Evolutionary conservation across 805 yeast genomes (phyloP).

Genomic region (Metschnikowia lunata): DNA sequence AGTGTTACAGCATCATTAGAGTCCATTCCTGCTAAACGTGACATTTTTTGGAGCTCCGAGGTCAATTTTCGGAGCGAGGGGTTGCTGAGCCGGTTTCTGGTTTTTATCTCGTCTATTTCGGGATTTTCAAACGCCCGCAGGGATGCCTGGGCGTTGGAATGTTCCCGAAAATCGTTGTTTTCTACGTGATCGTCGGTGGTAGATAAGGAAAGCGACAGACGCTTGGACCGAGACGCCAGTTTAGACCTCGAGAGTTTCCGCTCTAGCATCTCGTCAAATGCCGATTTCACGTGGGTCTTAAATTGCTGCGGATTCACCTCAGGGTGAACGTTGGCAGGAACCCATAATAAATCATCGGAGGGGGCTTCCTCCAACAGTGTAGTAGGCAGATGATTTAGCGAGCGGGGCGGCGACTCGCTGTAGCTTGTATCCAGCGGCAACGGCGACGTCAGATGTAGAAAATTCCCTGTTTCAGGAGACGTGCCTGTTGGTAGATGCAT

Average conservation of each 20-base stretch:
- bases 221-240: conserved; percentile 14
- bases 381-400: neutral
- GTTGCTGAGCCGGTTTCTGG: conserved; percentile 28
- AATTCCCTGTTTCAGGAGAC: neutral
- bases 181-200: conserved; percentile 10
- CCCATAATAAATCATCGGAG: conserved; percentile 65
- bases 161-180: neutral
- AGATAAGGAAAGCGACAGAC: conserved; percentile 15
- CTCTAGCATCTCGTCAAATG: conserved; percentile 50
- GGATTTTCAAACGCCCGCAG: neutral
- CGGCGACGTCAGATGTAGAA: neutral
- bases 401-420: neutral
- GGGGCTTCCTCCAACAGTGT: conserved; percentile 5
- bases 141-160: neutral
- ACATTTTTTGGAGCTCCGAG: conserved; percentile 66
- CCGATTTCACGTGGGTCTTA: conserved; percentile 57
- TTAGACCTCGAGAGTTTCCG: conserved; percentile 22
- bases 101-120: neutral
- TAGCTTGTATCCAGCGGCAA: neutral
- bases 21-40: conserved; percentile 73
- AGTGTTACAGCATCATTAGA: conserved; percentile 78
- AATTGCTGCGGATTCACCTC: conserved; percentile 90
- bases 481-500: too few species aligned
- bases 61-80: conserved; percentile 72
- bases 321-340: conserved; percentile 92